These are phyloP conservation scores for Alternaria ethzedia DNA, from an alignment of 2,329 filamentous ascomycete genomes.

Conservation along the genomic window DNA sequence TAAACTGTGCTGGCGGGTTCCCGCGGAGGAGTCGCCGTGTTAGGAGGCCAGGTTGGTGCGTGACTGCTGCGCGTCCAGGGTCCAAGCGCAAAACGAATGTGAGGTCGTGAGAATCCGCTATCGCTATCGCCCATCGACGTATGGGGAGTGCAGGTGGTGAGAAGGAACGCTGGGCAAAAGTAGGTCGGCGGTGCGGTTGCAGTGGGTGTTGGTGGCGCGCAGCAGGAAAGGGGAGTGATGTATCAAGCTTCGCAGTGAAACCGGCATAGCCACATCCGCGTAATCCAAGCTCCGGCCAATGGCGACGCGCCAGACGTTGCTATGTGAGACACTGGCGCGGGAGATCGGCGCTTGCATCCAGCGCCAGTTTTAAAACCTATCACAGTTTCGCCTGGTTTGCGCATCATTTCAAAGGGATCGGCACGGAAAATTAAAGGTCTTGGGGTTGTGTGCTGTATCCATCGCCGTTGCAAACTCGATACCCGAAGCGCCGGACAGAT, in stretches of 20 bases:
- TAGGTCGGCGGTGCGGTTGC: constrained; percentile 2
- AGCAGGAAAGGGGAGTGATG: constrained; percentile 23
- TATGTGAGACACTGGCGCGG: constrained; percentile 39
- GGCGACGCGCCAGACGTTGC: constrained; percentile 16
- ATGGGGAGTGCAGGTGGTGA: not conserved
- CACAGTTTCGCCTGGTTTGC: constrained; percentile 1
- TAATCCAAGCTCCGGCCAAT: constrained; percentile 25
- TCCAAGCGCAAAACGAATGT: not conserved
- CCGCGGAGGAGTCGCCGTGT: constrained; percentile 5
- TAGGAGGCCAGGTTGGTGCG: not conserved
- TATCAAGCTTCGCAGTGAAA: constrained; percentile 32
- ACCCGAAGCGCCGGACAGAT: not conserved
- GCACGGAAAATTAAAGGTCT: not conserved
- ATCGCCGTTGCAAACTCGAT: not conserved
- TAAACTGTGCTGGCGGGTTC: not conserved
- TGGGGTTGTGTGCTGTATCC: not conserved
- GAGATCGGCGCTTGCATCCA: constrained; percentile 19
- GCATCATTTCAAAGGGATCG: not conserved
- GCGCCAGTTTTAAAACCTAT: constrained; percentile 23
- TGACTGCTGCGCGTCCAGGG: not conserved
- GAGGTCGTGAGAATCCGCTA: not conserved
- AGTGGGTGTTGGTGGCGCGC: constrained; percentile 8
- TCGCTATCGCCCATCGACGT: not conserved
- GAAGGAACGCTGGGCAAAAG: constrained; percentile 4
- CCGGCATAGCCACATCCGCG: constrained; percentile 32